Conservation (phyloP, 192 early-diverging fungal species). For the Allomyces macrogynus region DNA sequence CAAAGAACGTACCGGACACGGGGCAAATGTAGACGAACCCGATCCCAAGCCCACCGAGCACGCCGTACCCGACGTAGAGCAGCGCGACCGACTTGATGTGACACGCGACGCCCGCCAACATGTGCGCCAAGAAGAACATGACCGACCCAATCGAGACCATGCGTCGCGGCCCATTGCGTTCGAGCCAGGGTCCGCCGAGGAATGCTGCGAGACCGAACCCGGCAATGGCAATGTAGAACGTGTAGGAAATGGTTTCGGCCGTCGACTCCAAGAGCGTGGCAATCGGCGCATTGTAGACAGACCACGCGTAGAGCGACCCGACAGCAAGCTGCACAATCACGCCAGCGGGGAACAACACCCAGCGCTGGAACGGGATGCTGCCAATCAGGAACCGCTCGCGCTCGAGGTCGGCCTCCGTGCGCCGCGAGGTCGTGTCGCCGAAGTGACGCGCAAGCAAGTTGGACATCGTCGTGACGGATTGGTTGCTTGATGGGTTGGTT, state of each 20-base stretch:
- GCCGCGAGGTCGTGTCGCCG: slow-evolving; percentile 9
- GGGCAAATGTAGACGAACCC: slow-evolving; percentile 43
- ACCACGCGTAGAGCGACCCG: slow-evolving; percentile 45
- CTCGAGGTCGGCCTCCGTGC: slow-evolving; percentile 9
- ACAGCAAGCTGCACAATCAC: slow-evolving; percentile 39
- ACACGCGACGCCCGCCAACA: slow-evolving; percentile 31
- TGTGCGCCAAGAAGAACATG: slow-evolving; percentile 28
- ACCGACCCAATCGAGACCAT: slow-evolving; percentile 21
- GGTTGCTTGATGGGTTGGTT: too few relatives aligned
- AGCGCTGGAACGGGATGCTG: slow-evolving; percentile 8
- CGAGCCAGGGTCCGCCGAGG: slow-evolving; percentile 36
- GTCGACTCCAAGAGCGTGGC: slow-evolving; percentile 19
- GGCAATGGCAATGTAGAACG: slow-evolving; percentile 37
- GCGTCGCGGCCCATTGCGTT: slow-evolving; percentile 27
- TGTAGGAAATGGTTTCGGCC: slow-evolving; percentile 26
- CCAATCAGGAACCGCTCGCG: slow-evolving; percentile 13
- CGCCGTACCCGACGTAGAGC: slow-evolving; percentile 41
- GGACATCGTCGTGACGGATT: too few relatives aligned
- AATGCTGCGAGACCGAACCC: slow-evolving; percentile 33
- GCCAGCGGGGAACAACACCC: slow-evolving; percentile 34
- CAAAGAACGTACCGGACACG: slow-evolving; percentile 9
- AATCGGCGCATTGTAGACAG: slow-evolving; percentile 38
- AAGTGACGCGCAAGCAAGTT: slow-evolving; percentile 6
- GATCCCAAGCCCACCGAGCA: slow-evolving; percentile 38
- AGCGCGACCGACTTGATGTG: slow-evolving; percentile 30